Percentiles rank a stretch among this genome's conserved stretches.
Evolutionary conservation across 257 asterid species (phyloP).

Genomic region (Nicotiana knightiana): DNA sequence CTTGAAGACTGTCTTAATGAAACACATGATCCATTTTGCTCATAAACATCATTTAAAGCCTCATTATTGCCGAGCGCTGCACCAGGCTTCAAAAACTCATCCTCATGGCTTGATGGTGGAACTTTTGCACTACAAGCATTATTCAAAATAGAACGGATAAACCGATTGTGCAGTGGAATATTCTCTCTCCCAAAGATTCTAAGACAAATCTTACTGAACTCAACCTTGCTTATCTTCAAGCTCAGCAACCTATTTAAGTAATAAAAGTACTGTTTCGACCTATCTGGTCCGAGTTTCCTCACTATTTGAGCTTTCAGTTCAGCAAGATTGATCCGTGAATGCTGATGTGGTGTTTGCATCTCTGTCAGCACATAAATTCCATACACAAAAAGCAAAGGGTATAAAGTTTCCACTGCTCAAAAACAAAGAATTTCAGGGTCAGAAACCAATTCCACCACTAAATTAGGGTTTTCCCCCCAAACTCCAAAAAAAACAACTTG

Average conservation of each 20-base stretch:
- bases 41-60: slow-evolving; percentile 22
- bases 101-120: slow-evolving; percentile 39
- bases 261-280: slow-evolving; percentile 57
- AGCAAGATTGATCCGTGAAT: slow-evolving; percentile 57
- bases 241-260: slow-evolving; percentile 54
- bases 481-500: slow-evolving; percentile 30
- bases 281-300: slow-evolving; percentile 60
- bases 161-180: slow-evolving; percentile 60
- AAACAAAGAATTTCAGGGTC: neutral
- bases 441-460: slow-evolving; percentile 2
- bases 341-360: slow-evolving; percentile 59
- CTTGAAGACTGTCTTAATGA: slow-evolving; percentile 21
- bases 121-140: slow-evolving; percentile 52
- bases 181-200: slow-evolving; percentile 55
- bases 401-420: neutral
- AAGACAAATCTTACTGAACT: slow-evolving; percentile 59
- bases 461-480: slow-evolving; percentile 39
- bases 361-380: slow-evolving; percentile 35
- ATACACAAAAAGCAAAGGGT: slow-evolving; percentile 24
- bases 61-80: slow-evolving; percentile 22
- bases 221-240: slow-evolving; percentile 51
- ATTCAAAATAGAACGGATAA: slow-evolving; percentile 49
- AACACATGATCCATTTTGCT: slow-evolving; percentile 37
- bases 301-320: slow-evolving; percentile 60
- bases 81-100: slow-evolving; percentile 24